Evolutionary conservation across 495 filamentous ascomycete genomes (phyloP).

Genomic region (Tuber aestivum): DNA sequence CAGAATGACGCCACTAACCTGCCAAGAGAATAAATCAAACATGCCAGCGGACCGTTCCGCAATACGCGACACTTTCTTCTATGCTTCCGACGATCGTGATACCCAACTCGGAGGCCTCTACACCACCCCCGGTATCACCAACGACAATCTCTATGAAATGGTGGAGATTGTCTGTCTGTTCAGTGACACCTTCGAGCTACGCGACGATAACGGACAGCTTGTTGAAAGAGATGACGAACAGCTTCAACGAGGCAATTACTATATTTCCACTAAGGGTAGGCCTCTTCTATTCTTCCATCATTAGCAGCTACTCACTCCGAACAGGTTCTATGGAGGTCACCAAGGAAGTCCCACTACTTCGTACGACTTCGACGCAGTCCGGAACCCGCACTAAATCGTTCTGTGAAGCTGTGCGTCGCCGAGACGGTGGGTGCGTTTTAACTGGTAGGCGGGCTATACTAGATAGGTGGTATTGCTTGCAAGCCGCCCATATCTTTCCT

Average conservation of each 20-base stretch:
- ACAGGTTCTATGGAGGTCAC: constrained; percentile 36
- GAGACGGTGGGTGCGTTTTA: constrained; percentile 43
- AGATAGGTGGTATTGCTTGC: constrained; percentile 26
- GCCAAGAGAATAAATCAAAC: too few species aligned
- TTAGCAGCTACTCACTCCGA: constrained; percentile 1
- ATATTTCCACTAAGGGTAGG: too few species aligned
- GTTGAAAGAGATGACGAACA: constrained; percentile 19
- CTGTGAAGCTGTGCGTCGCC: constrained; percentile 25
- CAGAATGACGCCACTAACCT: too few species aligned
- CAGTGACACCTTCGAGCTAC: constrained; percentile 28
- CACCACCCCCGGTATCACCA: constrained; percentile 42
- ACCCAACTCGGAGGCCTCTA: constrained; percentile 40
- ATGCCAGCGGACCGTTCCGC: constrained; percentile 26
- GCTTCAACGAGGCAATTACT: constrained; percentile 24
- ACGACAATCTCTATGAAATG: constrained; percentile 24
- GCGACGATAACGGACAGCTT: constrained; percentile 27
- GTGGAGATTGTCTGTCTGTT: constrained; percentile 39
- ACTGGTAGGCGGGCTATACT: constrained; percentile 22
- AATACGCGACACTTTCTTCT: constrained; percentile 41
- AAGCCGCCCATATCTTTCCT: too few species aligned
- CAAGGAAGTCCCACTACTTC: constrained; percentile 22
- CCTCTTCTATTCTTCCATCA: constrained; percentile 9
- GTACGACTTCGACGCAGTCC: constrained; percentile 26
- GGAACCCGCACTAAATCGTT: constrained; percentile 40
- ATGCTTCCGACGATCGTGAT: constrained; percentile 36